phyloP scores from a whole-genome alignment of 2,329 filamentous ascomycete species.

The Ophiocordyceps unilateralis region DNA sequence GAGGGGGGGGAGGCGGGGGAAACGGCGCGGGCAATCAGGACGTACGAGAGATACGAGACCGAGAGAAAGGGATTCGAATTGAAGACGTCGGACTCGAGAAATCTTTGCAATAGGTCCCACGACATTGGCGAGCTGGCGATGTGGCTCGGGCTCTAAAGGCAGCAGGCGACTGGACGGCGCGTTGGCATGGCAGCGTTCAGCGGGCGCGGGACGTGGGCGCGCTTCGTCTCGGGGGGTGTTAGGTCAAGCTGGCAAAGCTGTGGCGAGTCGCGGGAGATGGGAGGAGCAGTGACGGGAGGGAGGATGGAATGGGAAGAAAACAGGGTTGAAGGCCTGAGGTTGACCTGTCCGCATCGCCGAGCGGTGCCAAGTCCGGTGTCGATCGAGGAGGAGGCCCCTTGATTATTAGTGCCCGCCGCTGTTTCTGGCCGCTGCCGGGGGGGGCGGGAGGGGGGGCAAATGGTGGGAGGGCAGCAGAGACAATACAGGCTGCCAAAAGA shows the following conservation, averaged over 20 bases:
- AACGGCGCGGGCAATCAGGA: slow-evolving; percentile 6
- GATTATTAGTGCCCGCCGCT: not conserved
- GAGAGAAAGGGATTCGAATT: slow-evolving; percentile 80
- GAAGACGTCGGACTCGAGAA: slow-evolving; percentile 88
- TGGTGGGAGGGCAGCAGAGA: no score
- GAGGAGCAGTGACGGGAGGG: not conserved
- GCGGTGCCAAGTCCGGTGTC: not conserved
- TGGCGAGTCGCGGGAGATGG: not conserved
- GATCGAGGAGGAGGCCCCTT: not conserved
- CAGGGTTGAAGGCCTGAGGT: not conserved
- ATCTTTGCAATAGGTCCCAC: slow-evolving; percentile 78
- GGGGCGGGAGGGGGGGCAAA: no score
- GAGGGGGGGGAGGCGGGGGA: not conserved
- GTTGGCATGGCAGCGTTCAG: slow-evolving; percentile 8
- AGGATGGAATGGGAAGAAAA: not conserved
- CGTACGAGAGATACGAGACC: slow-evolving; percentile 77
- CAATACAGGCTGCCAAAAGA: no score
- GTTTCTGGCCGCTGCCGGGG: not conserved
- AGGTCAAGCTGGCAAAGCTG: not conserved
- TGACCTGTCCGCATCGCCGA: not conserved
- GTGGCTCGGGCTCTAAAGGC: slow-evolving; percentile 6
- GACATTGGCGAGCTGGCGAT: slow-evolving; percentile 32
- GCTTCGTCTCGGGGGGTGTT: not conserved
- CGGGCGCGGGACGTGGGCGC: not conserved
- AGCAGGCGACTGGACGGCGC: slow-evolving; percentile 4